Base-by-base conservation (phyloP, 2,329 filamentous ascomycete genomes). In the Clonostachys chloroleuca region DNA sequence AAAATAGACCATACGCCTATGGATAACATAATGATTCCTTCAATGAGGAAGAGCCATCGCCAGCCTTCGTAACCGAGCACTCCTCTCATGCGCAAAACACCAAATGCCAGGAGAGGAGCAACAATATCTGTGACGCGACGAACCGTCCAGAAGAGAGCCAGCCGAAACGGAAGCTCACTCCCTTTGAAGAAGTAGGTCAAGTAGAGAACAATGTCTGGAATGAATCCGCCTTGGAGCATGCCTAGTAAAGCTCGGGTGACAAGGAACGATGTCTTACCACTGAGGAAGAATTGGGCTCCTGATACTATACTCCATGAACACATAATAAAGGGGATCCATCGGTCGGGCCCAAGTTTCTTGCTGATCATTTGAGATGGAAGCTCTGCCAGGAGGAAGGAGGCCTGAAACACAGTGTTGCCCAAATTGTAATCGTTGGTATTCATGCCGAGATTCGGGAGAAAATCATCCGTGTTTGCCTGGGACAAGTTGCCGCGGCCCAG, bases 301-400 rank as follows among this genome's bases (percentile, higher is more conserved):
- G 78, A 72, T 8, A 81, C 71, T 5, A 80, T 52, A 53, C 74
- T 78, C 78, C 77, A 81, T 5, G 73, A 65, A 6, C 73, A 62
- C 67, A 84, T 80, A 53, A 81, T 78, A 45, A 75, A 63, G 0
- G 80, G 81, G 43, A 83, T 81, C 78, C 78, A 83, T 24, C 75
- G 70, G 51, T 83, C 79, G 1, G 77, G 77, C 0, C 75, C 80
- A 46, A 80, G 59, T 70, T 70, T 80, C 58, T 84, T 80, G 49
- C 67, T 71, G 37, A 84, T 65, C 14, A 86, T 65, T 56, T 85
- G 80, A 0, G 79, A 83, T 0, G 82, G 82, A 1, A 86, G 65
- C 46, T 66, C 63, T 14, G 64, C 61, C 36, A 54, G 52, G 10
- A 66, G 54, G 44, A 66, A 66, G 3, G 56, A 52, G 2, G 64